Base-by-base conservation (phyloP, 2,329 filamentous ascomycete genomes). In the Arthrinium puccinioides region DNA sequence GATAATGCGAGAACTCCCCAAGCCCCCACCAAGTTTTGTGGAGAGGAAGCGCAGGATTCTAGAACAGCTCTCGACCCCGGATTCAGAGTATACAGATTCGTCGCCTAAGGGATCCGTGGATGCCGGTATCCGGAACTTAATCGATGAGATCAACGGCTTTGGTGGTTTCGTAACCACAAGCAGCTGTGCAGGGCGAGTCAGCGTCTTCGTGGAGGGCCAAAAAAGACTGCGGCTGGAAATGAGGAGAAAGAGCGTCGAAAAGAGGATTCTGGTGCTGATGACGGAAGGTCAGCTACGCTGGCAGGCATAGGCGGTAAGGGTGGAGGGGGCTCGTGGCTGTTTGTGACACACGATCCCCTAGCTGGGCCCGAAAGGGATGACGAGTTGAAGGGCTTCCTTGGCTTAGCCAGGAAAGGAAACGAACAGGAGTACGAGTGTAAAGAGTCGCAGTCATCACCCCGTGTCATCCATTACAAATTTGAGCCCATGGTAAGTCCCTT, bases 101-200 rank as follows among this genome's bases (percentile, higher is more conserved):
- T 94, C 87, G 2, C 89, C 90, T 3, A 96, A 96, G 64, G 90
- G 89, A 13, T 84, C 80, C 1, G 75, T 97, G 15, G 90, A 97
- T 57, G 75, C 67, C 32, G 83, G 79, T 1, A 88, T 97, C 47
- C 74, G 82, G 32, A 71, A 80, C 16, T 67, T 96, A 37, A 88
- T 97, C 43, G 70, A 73, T 35, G 78, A 84, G 47, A 82, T 97
- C 56, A 97, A 97, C 60, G 57, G 52, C 2, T 55, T 82, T 6
- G 73, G 80, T 2, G 87, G 86, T 2, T 74, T 89, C 27, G 87
- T 94, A 23, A 96, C 90, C 2, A 96, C 89, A 3, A 95, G 88
- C 62, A 95, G 88, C 60, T 97, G 90, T 57, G 85, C 87, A 3
- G 90, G 90, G 1, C 72, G 90, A 36, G 76, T 94, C 32, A 89